phyloP scores from a whole-genome alignment of 2,329 filamentous ascomycete genomes.

The Curvularia sp. region DNA sequence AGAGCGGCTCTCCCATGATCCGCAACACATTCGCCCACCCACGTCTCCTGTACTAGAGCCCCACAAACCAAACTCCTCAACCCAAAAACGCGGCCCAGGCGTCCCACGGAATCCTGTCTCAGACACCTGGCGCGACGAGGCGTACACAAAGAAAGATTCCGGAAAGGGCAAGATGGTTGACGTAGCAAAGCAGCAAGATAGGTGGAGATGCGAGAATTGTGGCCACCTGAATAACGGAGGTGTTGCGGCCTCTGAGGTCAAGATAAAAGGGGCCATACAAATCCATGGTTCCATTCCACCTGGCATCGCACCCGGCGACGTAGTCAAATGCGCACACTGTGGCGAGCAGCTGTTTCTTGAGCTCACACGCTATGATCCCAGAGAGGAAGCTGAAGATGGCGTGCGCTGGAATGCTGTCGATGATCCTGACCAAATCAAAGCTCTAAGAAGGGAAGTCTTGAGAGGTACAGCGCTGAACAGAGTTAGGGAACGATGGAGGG shows the following conservation, averaged over 20 bases:
- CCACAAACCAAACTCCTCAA: slow-evolving; percentile 4
- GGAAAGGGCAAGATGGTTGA: slow-evolving; percentile 8
- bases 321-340: slow-evolving; percentile 1
- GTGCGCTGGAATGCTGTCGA: neutral
- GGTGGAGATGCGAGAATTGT: slow-evolving; percentile 17
- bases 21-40: slow-evolving; percentile 7
- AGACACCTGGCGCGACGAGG: slow-evolving; percentile 17
- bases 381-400: slow-evolving; percentile 5
- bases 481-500: neutral
- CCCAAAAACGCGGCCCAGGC: slow-evolving; percentile 7
- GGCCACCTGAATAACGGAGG: slow-evolving; percentile 8
- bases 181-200: slow-evolving; percentile 6
- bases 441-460: neutral
- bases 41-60: slow-evolving; percentile 9
- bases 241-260: neutral
- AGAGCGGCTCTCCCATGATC: slow-evolving; percentile 2
- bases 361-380: neutral
- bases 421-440: neutral
- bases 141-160: slow-evolving; percentile 8
- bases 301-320: neutral
- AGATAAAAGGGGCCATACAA: neutral
- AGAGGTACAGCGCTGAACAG: neutral
- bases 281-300: neutral
- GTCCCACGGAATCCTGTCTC: slow-evolving; percentile 12
- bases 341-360: slow-evolving; percentile 1